Conservation (phyloP, 2,329 filamentous ascomycete genomes). For the Paramyrothecium roridum region DNA sequence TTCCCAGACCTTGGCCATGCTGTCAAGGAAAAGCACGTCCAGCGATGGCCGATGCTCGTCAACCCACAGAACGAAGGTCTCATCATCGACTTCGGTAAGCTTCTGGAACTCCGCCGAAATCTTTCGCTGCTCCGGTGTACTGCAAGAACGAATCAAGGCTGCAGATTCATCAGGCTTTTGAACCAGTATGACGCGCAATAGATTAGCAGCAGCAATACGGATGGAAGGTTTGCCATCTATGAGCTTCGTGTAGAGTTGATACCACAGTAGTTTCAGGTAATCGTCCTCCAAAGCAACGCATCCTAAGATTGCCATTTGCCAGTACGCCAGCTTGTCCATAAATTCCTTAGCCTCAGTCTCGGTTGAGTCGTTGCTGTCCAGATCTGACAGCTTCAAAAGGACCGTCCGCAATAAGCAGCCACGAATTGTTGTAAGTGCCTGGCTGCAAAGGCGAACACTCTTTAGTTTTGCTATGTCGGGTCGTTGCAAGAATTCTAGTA, state of each 20-base stretch:
- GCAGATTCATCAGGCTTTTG: slow-evolving; percentile 86
- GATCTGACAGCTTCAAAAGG: slow-evolving; percentile 77
- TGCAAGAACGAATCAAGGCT: slow-evolving; percentile 68
- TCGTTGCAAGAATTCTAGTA: slow-evolving; percentile 85
- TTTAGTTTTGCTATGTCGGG: slow-evolving; percentile 80
- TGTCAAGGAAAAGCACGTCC: slow-evolving; percentile 78
- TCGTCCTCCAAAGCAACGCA: slow-evolving; percentile 76
- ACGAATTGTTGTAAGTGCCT: slow-evolving; percentile 74
- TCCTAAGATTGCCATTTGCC: slow-evolving; percentile 87
- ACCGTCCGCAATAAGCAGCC: slow-evolving; percentile 75
- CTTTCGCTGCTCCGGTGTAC: slow-evolving; percentile 66
- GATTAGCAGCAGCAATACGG: slow-evolving; percentile 72
- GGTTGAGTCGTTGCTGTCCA: slow-evolving; percentile 61
- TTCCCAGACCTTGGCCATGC: slow-evolving; percentile 81
- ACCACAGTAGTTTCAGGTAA: slow-evolving; percentile 83
- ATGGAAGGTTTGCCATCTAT: slow-evolving; percentile 67
- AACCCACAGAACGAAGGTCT: slow-evolving; percentile 84
- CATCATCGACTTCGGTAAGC: slow-evolving; percentile 83
- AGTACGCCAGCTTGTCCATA: slow-evolving; percentile 85
- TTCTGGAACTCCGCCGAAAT: slow-evolving; percentile 77
- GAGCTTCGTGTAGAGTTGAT: slow-evolving; percentile 86
- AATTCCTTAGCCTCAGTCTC: slow-evolving; percentile 66
- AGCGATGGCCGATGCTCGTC: slow-evolving; percentile 76
- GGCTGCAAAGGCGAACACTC: slow-evolving; percentile 84
- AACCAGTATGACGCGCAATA: slow-evolving; percentile 89